Evolutionary conservation across 257 asterid genomes (phyloP).

Genomic region (Nicotiana undulata): DNA sequence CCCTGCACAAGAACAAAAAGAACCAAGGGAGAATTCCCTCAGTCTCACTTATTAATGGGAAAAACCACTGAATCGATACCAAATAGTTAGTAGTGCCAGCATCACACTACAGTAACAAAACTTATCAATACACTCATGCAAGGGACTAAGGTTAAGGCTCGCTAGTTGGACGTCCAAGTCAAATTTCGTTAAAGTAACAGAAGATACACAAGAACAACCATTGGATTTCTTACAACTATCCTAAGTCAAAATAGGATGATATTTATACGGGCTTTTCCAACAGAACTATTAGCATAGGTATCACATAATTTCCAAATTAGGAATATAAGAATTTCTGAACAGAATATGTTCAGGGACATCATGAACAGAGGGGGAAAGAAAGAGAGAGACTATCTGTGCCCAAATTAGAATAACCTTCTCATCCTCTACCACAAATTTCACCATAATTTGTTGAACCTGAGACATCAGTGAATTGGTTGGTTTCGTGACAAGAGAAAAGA

Average conservation of each 20-base stretch:
- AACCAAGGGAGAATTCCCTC: not conserved
- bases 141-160: not conserved
- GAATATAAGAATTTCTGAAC: not conserved
- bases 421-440: not conserved
- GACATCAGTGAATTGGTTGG: not conserved
- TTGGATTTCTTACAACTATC: not conserved
- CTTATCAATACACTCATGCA: not conserved
- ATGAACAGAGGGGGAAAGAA: not conserved
- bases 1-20: slow-evolving; percentile 42
- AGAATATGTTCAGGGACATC: not conserved
- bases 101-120: not conserved
- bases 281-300: not conserved
- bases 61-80: not conserved
- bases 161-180: not conserved
- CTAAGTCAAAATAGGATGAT: not conserved
- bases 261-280: not conserved
- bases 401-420: not conserved
- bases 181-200: not conserved
- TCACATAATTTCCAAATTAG: not conserved
- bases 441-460: not conserved
- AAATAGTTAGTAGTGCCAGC: not conserved
- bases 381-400: not conserved
- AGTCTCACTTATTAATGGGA: not conserved
- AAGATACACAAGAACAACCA: not conserved
- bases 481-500: not conserved